phyloP scores from a whole-genome alignment of 2,329 filamentous ascomycete species.

The Botrytis hyacinthi region DNA sequence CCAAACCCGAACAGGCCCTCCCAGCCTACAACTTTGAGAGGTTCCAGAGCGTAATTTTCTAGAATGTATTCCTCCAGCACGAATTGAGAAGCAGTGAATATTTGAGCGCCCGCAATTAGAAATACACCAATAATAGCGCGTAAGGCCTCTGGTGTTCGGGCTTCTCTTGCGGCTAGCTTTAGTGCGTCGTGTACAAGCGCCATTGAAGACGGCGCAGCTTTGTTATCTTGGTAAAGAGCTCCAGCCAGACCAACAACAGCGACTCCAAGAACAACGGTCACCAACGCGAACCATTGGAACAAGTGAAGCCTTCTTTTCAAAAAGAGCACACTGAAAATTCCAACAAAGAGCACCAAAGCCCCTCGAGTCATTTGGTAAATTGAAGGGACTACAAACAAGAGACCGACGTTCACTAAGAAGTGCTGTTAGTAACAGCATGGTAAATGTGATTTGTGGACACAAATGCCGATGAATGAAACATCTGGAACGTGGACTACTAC shows the following conservation, averaged over 20 bases:
- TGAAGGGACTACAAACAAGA: slow-evolving; percentile 89
- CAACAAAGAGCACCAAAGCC: slow-evolving; percentile 91
- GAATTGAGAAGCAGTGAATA: slow-evolving; percentile 96
- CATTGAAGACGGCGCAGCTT: slow-evolving; percentile 39
- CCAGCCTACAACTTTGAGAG: slow-evolving; percentile 91
- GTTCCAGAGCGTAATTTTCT: slow-evolving; percentile 67
- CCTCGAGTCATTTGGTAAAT: slow-evolving; percentile 99
- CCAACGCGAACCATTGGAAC: slow-evolving; percentile 91
- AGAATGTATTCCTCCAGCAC: slow-evolving; percentile 94
- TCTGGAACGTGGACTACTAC: background rate
- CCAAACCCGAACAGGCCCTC: slow-evolving; percentile 89
- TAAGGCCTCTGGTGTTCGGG: slow-evolving; percentile 55
- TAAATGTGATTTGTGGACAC: background rate
- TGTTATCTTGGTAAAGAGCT: slow-evolving; percentile 68
- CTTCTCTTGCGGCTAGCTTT: slow-evolving; percentile 43
- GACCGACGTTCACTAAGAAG: slow-evolving; percentile 84
- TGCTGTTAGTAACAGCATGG: slow-evolving; percentile 3
- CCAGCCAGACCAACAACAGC: slow-evolving; percentile 87
- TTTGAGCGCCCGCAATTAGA: slow-evolving; percentile 88
- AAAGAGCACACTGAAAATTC: slow-evolving; percentile 91
- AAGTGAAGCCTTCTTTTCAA: slow-evolving; percentile 72
- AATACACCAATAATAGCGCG: slow-evolving; percentile 78
- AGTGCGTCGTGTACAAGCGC: slow-evolving; percentile 43
- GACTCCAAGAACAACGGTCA: slow-evolving; percentile 85
- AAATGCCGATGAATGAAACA: background rate